Base-by-base conservation (phyloP, 2,329 filamentous ascomycete genomes). In the Talaromyces pinophilus region DNA sequence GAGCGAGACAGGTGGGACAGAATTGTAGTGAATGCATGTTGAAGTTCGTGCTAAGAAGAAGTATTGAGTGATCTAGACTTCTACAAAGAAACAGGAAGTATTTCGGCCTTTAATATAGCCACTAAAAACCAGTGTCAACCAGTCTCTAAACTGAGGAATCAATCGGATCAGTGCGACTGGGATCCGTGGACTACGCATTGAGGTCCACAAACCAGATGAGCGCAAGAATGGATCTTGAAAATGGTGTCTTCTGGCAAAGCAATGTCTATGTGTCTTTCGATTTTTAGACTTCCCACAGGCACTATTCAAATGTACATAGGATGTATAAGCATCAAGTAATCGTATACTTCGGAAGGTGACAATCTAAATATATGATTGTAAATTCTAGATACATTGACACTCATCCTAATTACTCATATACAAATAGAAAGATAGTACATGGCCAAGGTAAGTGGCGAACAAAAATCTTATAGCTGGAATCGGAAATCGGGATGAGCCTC, bases 401-500 rank as follows among this genome's bases (percentile, higher is more conserved):
- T 57, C 30, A 40, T 38, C n/a, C n/a, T 38, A 38, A 40, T 40
- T 55, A 57, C 54, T 35, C 28, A 57, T 30, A 42, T 38, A 59
- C 10, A 50, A 17, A 59, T 3, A 48, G 2, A 40, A 35, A 48
- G 5, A 25, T 28, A 57, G 19, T 57, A 25, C 62, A 55, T 5
- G 17, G 25, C 38, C 2, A 38, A 60, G 25, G 15, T 15, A 60
- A n/a, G 28, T 30, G 28, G 8, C 22, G 13, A 6, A 22, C 19
- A 22, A 15, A 59, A 54, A 60, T 30, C 35, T 67, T 62, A 69
- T 54, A 69, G 40, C 57, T 69, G 63, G 62, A 68, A 69, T 40
- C 68, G 63, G 61, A 69, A 69, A 48, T 69, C 64, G 19, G 68
- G 68, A 62, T 69, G 68, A 6, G 60, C 44, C 11, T 69, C 66